Base-by-base conservation (phyloP, 345 rosid species). In the Chamaenerion angustifolium region DNA sequence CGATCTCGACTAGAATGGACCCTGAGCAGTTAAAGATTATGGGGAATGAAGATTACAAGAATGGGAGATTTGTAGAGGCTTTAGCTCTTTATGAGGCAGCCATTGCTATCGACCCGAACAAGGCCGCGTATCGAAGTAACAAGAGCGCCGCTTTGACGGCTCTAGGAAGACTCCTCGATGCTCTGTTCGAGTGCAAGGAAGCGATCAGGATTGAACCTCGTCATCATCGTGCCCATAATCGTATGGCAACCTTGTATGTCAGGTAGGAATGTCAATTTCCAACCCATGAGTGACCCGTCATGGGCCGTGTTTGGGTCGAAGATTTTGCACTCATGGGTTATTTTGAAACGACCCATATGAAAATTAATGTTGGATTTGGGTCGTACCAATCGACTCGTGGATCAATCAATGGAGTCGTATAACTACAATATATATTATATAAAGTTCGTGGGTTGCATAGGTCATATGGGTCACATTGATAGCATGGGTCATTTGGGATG, bases 161-260 rank as follows among this genome's bases (percentile, higher is more conserved):
- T 48, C 72, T 86, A 31, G 94, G 92, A 58, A 81, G 81, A n/a
- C 64, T 79, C 37, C 19, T 56, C 16, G 98, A 90, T 43, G 98
- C 95, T 25, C 65, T 71, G n/a, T 50, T 51, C 13, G 95, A 81
- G 57, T 86, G 94, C 54, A 72, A 71, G 69, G 88, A 78, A 61
- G 95, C 94, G 47, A 65, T 79, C 15, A 71, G 76, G 54, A 71
- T 83, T 13, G 86, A 85, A 53, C 79, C 92, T 14, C 65, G 66
- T 60, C 88, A 93, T 55, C 94, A 88, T 42, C 66, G 99, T 37
- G 99, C 99, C 62, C 99, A 93, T 43, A 87, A 77, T 65, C 94
- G 99, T 12, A 66, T 88, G 40, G 99, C 88, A 16, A 88, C 75
- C 53, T 76, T 93, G 59, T 71, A 82, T 63, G 73, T 85, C 75